A percentile compares a stretch with the other conserved stretches of the same genome.
Conservation (phyloP, 768 basidiomycete genomes). For the Pulveroboletus sp. region DNA sequence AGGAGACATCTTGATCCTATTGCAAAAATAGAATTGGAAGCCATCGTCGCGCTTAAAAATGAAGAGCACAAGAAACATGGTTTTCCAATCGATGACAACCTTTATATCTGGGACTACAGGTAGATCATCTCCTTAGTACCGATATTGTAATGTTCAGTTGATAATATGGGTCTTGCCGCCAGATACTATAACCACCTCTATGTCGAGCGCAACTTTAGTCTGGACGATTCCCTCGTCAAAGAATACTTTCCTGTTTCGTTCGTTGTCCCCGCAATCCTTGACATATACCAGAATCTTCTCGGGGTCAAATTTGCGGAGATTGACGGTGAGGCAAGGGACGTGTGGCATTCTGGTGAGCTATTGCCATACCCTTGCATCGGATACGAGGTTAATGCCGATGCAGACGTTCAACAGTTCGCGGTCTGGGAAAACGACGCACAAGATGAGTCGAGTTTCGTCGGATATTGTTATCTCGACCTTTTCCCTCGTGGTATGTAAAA, state of each 20-base stretch:
- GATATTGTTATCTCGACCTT: conserved; percentile 82
- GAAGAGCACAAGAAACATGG: conserved; percentile 60
- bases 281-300: conserved; percentile 76
- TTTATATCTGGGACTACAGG: conserved; percentile 80
- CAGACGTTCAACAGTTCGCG: conserved; percentile 75
- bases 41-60: conserved; percentile 65
- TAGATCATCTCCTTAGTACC: conserved; percentile 35
- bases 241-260: conserved; percentile 84
- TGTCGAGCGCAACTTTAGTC: conserved; percentile 56
- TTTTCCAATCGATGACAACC: conserved; percentile 59
- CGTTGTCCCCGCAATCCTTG: conserved; percentile 72
- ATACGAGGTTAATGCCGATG: neutral
- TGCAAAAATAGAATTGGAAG: conserved; percentile 59
- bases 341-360: conserved; percentile 71
- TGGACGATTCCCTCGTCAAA: conserved; percentile 74
- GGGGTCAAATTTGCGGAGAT: conserved; percentile 58
- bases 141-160: neutral
- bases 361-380: neutral
- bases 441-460: conserved; percentile 66
- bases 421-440: conserved; percentile 79
- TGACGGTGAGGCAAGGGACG: conserved; percentile 51
- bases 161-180: neutral
- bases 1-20: conserved; percentile 67
- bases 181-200: conserved; percentile 34
- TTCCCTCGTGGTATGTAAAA: conserved; percentile 65